Base-by-base conservation (phyloP, 2,329 filamentous ascomycete species). In the Aspergillus piperis region DNA sequence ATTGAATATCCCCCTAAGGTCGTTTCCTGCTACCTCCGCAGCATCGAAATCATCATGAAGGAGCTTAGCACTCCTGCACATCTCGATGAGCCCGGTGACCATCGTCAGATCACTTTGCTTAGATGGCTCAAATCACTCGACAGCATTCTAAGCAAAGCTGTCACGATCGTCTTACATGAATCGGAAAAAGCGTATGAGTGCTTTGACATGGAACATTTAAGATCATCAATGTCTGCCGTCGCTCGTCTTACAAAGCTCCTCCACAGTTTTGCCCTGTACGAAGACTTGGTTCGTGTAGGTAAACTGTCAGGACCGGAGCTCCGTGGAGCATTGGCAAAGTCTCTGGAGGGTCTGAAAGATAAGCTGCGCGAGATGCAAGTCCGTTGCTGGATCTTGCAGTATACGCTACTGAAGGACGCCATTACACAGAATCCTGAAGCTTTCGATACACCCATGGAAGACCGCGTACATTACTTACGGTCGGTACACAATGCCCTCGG, bases 1-100 rank as follows among this genome's bases (percentile, higher is more conserved):
- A 96, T 99, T 62, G 86, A 90, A 7, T 96, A 97, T 69, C 80
- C 86, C 0, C 92, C 94, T 0, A 97, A 96, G 74, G 88, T 95
- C 13, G 87, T 97, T 30, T 96, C 91, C 0, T 98, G 93, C 75
- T 86, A 91, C 62, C 81, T 99, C 30, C 89, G 90, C 66, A 91
- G 90, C 66, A 91, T 98, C 51, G 91, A 96, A 72, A 89, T 93
- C 68, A 86, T 98, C 19, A 82, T 95, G 3, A 81, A 80, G 19
- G 90, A 95, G 62, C 79, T 92, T 8, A 87, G 87, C 66, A 80
- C 84, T 8, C 77, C 83, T 7, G 83, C 85, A 1, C 85, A 86
- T 68, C 68, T 81, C 1, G 81, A 85, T 39, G 78, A 81, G 44
- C 78, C 87, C 0, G 78, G 81, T 19, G 85, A 88, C 25, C 84